phyloP scores from a whole-genome alignment of 2,329 filamentous ascomycete genomes.

The Rutstroemia sp. region DNA sequence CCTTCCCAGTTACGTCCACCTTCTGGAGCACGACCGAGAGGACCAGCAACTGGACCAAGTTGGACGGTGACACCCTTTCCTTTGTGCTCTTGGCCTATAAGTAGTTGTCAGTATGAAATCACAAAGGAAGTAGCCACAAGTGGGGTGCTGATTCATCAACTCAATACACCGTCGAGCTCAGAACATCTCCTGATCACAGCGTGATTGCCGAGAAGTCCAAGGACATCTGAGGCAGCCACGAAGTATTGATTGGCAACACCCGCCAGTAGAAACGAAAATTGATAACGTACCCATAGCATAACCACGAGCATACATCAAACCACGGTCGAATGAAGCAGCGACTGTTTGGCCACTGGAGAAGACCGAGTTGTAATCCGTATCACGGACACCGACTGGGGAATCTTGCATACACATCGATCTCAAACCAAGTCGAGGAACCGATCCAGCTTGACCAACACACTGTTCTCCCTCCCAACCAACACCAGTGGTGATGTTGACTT shows the following conservation, averaged over 20 bases:
- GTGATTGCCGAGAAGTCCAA: no score
- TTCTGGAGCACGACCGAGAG: conserved; percentile 57
- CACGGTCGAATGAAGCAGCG: conserved; percentile 63
- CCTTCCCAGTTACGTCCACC: conserved; percentile 66
- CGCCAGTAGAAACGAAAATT: not conserved
- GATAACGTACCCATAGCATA: conserved; percentile 35
- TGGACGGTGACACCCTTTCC: conserved; percentile 69
- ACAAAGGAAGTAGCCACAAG: not conserved
- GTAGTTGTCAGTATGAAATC: not conserved
- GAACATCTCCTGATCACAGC: no score
- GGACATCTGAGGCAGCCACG: no score
- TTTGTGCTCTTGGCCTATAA: conserved; percentile 47
- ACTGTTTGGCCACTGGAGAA: conserved; percentile 65
- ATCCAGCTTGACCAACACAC: conserved; percentile 26
- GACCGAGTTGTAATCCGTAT: conserved; percentile 58
- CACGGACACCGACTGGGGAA: conserved; percentile 32
- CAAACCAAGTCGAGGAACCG: conserved; percentile 29
- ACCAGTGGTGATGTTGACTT: conserved; percentile 91
- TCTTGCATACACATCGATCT: conserved; percentile 29
- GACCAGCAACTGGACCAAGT: conserved; percentile 67
- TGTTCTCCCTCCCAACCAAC: conserved; percentile 34
- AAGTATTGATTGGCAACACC: no score
- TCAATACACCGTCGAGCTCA: no score
- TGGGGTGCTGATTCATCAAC: no score
- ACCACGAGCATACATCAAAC: conserved; percentile 45